These are phyloP conservation scores for Calonectria honghensis DNA, from an alignment of 2,329 filamentous ascomycete species.

Conservation along the genomic window DNA sequence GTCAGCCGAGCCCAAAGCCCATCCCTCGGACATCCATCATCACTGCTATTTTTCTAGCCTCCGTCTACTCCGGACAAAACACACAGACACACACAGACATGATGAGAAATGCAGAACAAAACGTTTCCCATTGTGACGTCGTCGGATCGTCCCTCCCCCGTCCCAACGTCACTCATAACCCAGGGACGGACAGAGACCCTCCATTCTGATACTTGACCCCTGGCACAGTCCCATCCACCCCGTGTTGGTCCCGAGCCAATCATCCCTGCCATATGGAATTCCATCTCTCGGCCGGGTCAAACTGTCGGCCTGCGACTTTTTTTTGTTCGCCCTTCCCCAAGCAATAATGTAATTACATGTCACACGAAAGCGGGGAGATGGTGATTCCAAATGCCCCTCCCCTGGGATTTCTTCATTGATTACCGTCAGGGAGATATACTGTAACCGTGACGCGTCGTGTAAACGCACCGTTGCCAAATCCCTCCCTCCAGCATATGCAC, in stretches of 20 bases:
- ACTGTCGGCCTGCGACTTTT: slow-evolving; percentile 13
- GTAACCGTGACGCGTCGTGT: slow-evolving; percentile 24
- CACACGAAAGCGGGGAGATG: neutral
- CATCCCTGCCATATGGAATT: slow-evolving; percentile 15
- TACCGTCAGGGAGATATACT: neutral
- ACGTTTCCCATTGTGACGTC: slow-evolving; percentile 8
- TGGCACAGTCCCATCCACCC: slow-evolving; percentile 6
- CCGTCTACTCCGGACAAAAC: slow-evolving; percentile 15
- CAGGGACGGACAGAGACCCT: slow-evolving; percentile 21
- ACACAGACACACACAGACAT: slow-evolving; percentile 20
- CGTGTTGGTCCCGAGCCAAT: slow-evolving; percentile 17
- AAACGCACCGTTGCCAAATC: neutral
- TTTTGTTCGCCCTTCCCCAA: neutral
- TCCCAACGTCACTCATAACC: slow-evolving; percentile 1
- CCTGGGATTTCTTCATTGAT: neutral
- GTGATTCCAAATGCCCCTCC: slow-evolving; percentile 16
- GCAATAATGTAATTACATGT: slow-evolving; percentile 23
- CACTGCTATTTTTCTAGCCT: neutral
- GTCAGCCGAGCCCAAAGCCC: slow-evolving; percentile 13
- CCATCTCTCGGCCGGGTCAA: slow-evolving; percentile 28
- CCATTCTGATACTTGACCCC: slow-evolving; percentile 34
- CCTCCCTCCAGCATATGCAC: neutral
- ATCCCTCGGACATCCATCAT: neutral
- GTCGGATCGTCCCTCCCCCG: neutral
- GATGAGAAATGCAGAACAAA: neutral